A percentile compares a stretch with the other conserved stretches of the same genome.
Evolutionary conservation across 2,329 filamentous ascomycete genomes (phyloP).

Genomic region (Thermoascus crustaceus): DNA sequence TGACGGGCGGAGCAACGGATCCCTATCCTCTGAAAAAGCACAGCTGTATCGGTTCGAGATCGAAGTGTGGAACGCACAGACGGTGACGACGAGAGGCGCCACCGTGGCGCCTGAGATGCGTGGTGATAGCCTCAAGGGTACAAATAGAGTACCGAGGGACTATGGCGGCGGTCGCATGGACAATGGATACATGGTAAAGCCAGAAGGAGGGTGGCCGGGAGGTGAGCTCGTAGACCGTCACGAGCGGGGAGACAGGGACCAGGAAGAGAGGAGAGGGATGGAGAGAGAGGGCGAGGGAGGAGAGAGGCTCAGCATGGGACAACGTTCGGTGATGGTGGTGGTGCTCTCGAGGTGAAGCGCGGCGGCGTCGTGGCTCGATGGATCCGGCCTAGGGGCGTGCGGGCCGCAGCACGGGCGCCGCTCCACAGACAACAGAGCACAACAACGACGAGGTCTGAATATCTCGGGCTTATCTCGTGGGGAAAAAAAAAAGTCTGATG

Average conservation of each 20-base stretch:
- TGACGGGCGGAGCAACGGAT: conserved; percentile 39
- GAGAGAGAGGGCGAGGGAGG: conserved; percentile 3
- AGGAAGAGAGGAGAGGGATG: conserved; percentile 3
- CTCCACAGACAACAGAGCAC: too few species aligned
- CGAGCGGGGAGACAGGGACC: background rate
- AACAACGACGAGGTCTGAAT: too few species aligned
- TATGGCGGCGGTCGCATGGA: conserved; percentile 25
- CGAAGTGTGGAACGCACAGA: conserved; percentile 3
- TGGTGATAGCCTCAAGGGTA: conserved; percentile 5
- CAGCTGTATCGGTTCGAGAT: background rate
- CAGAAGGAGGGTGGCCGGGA: conserved; percentile 8
- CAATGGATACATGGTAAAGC: conserved; percentile 24
- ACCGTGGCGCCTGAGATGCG: conserved; percentile 6
- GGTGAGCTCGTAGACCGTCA: conserved; percentile 4
- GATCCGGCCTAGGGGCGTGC: background rate
- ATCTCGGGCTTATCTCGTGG: too few species aligned
- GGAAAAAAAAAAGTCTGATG: too few species aligned
- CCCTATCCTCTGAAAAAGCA: conserved; percentile 1
- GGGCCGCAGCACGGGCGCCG: background rate
- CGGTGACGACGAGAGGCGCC: conserved; percentile 5
- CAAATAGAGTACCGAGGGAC: conserved; percentile 12
- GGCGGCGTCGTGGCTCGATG: too few species aligned
- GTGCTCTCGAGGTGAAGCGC: too few species aligned
- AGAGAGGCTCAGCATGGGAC: background rate
- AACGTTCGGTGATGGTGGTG: background rate